Conservation (phyloP, 768 basidiomycete genomes). For the Agaricus blazei region DNA sequence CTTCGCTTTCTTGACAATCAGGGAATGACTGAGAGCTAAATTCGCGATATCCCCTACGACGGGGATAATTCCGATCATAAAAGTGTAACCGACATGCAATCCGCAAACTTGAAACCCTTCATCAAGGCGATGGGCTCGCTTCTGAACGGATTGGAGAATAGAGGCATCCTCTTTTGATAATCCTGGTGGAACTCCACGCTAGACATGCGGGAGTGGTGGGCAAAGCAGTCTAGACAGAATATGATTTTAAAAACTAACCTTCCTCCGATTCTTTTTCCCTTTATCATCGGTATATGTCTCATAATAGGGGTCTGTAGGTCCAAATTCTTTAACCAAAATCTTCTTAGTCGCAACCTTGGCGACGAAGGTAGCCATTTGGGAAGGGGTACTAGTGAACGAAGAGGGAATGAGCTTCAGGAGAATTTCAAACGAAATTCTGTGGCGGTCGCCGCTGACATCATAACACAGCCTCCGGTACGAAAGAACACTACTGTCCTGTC, state of each 20-base stretch:
- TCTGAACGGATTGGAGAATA: conserved; percentile 70
- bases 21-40: conserved; percentile 61
- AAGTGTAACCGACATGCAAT: conserved; percentile 82
- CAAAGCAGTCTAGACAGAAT: not conserved
- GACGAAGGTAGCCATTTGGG: conserved; percentile 26
- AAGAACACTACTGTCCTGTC: no score
- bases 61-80: conserved; percentile 74
- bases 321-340: conserved; percentile 54
- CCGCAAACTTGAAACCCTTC: conserved; percentile 81
- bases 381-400: not conserved
- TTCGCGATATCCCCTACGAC: conserved; percentile 64
- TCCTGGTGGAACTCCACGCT: conserved; percentile 73
- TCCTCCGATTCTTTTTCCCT: conserved; percentile 52
- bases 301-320: conserved; percentile 72
- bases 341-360: conserved; percentile 44
- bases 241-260: conserved; percentile 34
- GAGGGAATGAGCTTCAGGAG: no score
- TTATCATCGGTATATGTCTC: conserved; percentile 51
- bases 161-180: conserved; percentile 71
- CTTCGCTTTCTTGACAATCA: conserved; percentile 72
- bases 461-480: no score
- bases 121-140: conserved; percentile 81
- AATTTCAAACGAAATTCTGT: no score
- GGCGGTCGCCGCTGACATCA: no score
- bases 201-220: not conserved